Evolutionary conservation across 2,329 filamentous ascomycete genomes (phyloP), one percentile per base, ranked within the genome.

Genomic region (Furcasterigmium sp.): DNA sequence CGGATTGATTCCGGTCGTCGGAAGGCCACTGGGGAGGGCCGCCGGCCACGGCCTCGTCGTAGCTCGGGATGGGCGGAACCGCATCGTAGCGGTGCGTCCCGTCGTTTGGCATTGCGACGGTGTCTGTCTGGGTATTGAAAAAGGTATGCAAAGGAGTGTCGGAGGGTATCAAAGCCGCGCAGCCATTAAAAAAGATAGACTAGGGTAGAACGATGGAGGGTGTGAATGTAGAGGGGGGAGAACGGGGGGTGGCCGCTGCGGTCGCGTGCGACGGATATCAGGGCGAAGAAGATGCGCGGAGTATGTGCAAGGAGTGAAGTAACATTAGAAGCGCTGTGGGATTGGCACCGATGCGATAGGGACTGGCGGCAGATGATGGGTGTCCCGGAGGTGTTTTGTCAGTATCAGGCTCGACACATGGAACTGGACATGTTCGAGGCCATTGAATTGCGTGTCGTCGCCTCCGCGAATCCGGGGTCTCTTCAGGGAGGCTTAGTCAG

Each of bases 1-100:
- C 89, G 43, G 80, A 78, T 58, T 89, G 81, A 62, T 82, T 76
- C 62, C 84, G 78, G 56, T 80, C 73, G 56, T 78, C 73, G 55
- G 54, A 48, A 20, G 54, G 48, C 61, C 61, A 63, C 37, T 56
- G 52, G 39, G 56, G 51, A 4, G 46, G 44, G 30, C 59, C 53
- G 46, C 59, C 58, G 34, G 66, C 65, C 29, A 69, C 46, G 21
- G 66, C 65, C 51, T 69, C 61, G 49, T 69, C 66, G 56, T 69
- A 69, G 11, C 64, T 66, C 34, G 48, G 48, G 20, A 50, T 50
- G 10, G 66, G 66, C 45, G 66, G 66, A 49, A 68, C 61, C 41
- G 66, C 64, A 41, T 69, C 63, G 56, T 69, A 69, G 44, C 42
- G 46, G 29, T 50, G 48, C 30, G 43, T 42, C 37, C 44, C 42